These are phyloP conservation scores for Penicillium sp. DNA, from an alignment of 2,329 filamentous ascomycete species.

Conservation along the genomic window DNA sequence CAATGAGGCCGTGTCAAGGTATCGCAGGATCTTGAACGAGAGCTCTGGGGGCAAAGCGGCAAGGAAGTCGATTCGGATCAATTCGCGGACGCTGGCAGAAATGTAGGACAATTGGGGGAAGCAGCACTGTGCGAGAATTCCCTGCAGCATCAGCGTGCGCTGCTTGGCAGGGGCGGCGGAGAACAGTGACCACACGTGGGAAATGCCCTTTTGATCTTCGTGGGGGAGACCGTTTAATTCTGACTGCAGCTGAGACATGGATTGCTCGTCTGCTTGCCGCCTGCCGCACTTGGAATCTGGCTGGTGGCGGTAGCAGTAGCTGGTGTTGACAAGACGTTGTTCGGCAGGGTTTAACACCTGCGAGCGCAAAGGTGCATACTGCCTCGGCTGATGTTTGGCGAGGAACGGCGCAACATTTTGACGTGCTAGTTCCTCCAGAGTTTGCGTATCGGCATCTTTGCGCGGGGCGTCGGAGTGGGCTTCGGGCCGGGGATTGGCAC, in stretches of 20 bases:
- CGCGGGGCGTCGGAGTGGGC: constrained; percentile 19
- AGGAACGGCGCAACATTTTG: constrained; percentile 86
- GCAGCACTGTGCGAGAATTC: constrained; percentile 94
- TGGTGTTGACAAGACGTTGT: constrained; percentile 67
- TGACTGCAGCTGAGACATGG: constrained; percentile 94
- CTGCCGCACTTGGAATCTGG: constrained; percentile 87
- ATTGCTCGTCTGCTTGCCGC: constrained; percentile 87
- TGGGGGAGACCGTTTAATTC: constrained; percentile 80
- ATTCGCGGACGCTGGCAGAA: constrained; percentile 84
- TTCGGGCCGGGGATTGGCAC: constrained; percentile 25
- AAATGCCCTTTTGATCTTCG: constrained; percentile 90
- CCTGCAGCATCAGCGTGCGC: constrained; percentile 92
- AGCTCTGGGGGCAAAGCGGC: constrained; percentile 85
- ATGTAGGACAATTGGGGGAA: constrained; percentile 95
- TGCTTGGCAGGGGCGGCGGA: constrained; percentile 93
- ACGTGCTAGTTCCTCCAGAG: constrained; percentile 64
- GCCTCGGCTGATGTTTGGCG: constrained; percentile 82
- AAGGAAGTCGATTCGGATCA: constrained; percentile 97
- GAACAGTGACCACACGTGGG: constrained; percentile 97
- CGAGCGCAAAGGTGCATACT: constrained; percentile 76
- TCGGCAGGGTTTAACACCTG: constrained; percentile 32
- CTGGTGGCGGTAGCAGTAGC: constrained; percentile 92
- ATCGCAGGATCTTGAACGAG: constrained; percentile 89
- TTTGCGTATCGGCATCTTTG: constrained; percentile 40
- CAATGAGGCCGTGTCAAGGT: constrained; percentile 88